A percentile compares a stretch with the other conserved stretches of the same genome.
phyloP scores from a whole-genome alignment of 768 basidiomycete genomes.

The Boletus sp. region DNA sequence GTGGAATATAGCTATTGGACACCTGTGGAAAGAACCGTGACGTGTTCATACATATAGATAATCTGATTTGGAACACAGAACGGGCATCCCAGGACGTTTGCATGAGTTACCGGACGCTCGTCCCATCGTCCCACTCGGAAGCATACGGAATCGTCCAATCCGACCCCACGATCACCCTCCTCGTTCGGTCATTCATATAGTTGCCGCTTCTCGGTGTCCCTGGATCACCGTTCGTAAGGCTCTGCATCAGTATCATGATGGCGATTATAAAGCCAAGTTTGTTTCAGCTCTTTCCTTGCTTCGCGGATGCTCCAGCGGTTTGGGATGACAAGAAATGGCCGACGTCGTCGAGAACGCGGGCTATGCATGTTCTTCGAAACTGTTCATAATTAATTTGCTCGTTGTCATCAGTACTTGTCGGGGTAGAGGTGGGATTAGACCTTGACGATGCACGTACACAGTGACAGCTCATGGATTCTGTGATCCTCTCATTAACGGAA shows the following conservation, averaged over 20 bases:
- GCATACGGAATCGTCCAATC: not conserved
- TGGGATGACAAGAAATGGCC: not conserved
- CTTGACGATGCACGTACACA: not conserved
- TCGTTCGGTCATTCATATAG: constrained; percentile 1
- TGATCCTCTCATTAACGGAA: not conserved
- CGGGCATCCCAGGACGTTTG: not conserved
- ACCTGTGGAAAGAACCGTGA: constrained; percentile 3
- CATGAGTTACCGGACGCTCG: not conserved
- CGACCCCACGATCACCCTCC: not conserved
- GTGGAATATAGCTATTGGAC: not conserved
- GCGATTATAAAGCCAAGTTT: not conserved
- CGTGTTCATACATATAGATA: not conserved
- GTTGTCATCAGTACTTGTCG: not conserved
- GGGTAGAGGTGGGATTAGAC: not conserved
- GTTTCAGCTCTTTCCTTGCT: constrained; percentile 16
- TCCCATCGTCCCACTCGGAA: constrained; percentile 2
- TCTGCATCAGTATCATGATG: constrained; percentile 10
- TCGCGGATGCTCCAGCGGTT: constrained; percentile 16
- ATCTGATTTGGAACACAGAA: constrained; percentile 3
- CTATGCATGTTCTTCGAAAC: constrained; percentile 4
- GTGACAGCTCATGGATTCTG: constrained; percentile 1
- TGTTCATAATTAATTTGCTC: not conserved
- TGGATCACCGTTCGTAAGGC: constrained; percentile 4
- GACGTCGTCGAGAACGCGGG: not conserved
- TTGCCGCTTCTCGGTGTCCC: constrained; percentile 5